Conservation (phyloP, 257 asterid genomes). For the Jacaranda copaia region DNA sequence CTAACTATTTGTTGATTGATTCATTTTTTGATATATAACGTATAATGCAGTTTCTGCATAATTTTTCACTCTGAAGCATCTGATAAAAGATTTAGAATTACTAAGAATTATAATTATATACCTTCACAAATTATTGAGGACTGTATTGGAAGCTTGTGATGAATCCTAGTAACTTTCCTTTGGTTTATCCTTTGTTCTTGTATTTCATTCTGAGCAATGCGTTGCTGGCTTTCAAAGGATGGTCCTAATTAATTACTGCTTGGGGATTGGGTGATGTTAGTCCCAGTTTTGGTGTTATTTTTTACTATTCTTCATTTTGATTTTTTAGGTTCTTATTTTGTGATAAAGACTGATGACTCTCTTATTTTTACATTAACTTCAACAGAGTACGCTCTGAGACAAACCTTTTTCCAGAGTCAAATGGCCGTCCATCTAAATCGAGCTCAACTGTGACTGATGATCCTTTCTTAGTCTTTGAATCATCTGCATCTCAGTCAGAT, state of each 20-base stretch:
- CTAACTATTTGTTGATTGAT: neutral
- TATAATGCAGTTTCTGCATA: slow-evolving; percentile 19
- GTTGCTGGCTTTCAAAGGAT: slow-evolving; percentile 8
- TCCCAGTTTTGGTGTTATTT: neutral
- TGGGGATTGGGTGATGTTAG: neutral
- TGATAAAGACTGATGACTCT: neutral
- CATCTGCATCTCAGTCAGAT: slow-evolving; percentile 48
- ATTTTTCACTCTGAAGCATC: neutral
- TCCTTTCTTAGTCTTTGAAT: slow-evolving; percentile 66
- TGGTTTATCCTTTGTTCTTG: neutral
- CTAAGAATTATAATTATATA: neutral
- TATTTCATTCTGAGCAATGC: slow-evolving; percentile 5
- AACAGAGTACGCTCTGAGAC: slow-evolving; percentile 48
- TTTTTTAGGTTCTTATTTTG: neutral
- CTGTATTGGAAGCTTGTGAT: slow-evolving; percentile 18
- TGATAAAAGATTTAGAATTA: neutral
- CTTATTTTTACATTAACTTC: slow-evolving; percentile 13
- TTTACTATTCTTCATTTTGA: slow-evolving; percentile 16
- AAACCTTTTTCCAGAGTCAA: slow-evolving; percentile 43
- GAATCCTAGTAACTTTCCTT: slow-evolving; percentile 5
- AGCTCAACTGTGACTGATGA: slow-evolving; percentile 57
- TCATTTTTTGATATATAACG: neutral
- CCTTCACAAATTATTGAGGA: neutral
- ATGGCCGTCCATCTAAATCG: slow-evolving; percentile 47
- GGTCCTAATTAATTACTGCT: neutral